Evolutionary conservation across 805 yeast genomes (phyloP), one percentile per base, ranked within the genome.

Genomic region (Lachancea quebecensis): DNA sequence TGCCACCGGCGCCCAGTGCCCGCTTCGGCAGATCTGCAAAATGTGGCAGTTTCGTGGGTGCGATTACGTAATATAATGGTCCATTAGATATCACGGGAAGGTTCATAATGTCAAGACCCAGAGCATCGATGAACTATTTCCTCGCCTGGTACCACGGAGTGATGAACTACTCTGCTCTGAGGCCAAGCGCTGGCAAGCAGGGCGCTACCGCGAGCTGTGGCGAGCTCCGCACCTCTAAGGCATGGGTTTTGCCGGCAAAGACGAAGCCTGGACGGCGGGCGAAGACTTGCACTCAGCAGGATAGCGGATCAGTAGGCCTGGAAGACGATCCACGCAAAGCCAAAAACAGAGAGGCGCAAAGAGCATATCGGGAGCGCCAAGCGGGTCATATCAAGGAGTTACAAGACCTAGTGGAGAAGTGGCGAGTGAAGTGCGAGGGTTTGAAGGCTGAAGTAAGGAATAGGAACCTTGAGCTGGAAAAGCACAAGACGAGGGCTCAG

Each of bases 291-390:
- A 39, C 25, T 3, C 17, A 18, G 25, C 32, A 17, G 14, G 29
- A 34, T 15, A n/a, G 75, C 4, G 14, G 21, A 34, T 15, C 38
- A 4, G 95, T 87, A 52, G 78, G 90, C 0, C 95, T 95, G 0
- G 89, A 90, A 0, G 79, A 83, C 17, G 85, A 86, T 62, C 69
- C 41, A 9, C 27, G 41, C 8, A 38, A 43, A 28, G 39, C 32
- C 15, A 96, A 85, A 64, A 89, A 89, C 60, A 70, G 96, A 47
- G 95, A 93, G n/a, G 95, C 96, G 17, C 95, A 90, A 69, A 61
- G 95, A 47, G 95, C 97, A 2, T 86, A 87, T 67, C 69, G 96
- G 52, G 95, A 88, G 62, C 73, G 96, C 52, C 70, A 95, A 55
- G 95, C 96, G 15, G 84, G 85, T 29, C 68, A 89, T 42, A 86